Conservation (phyloP, 2,329 filamentous ascomycete genomes). For the Chaetoscypha palmicola region DNA sequence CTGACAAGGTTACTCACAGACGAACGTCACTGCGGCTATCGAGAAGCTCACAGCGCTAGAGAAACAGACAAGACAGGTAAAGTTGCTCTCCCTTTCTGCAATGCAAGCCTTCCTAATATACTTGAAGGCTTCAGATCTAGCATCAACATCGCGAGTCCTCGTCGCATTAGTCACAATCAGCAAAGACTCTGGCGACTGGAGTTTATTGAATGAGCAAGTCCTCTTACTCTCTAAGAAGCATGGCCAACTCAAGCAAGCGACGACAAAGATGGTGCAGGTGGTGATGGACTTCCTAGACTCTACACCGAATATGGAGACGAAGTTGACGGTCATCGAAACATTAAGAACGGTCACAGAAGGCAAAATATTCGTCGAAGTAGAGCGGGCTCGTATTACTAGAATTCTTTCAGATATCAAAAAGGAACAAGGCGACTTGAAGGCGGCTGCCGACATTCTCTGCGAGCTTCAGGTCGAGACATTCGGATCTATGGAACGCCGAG, state of each 20-base stretch:
- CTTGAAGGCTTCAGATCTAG: conserved; percentile 82
- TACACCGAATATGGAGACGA: conserved; percentile 77
- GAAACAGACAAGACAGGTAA: conserved; percentile 94
- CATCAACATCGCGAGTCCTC: conserved; percentile 85
- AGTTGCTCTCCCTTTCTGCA: no score
- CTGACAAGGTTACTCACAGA: conserved; percentile 38
- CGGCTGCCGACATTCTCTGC: conserved; percentile 87
- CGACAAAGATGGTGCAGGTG: conserved; percentile 97
- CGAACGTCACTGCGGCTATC: conserved; percentile 76
- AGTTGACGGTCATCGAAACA: conserved; percentile 90
- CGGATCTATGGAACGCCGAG: conserved; percentile 91
- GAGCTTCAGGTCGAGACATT: conserved; percentile 99
- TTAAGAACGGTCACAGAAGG: conserved; percentile 94
- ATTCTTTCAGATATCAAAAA: conserved; percentile 98
- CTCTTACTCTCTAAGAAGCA: conserved; percentile 97
- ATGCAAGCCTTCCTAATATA: conserved; percentile 25
- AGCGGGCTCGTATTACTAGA: conserved; percentile 89
- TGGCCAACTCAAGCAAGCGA: conserved; percentile 98
- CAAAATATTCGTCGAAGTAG: conserved; percentile 99
- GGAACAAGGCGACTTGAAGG: conserved; percentile 81
- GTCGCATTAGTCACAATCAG: conserved; percentile 87
- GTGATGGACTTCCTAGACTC: conserved; percentile 89
- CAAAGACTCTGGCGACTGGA: conserved; percentile 90
- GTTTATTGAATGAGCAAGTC: conserved; percentile 91
- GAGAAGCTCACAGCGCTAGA: conserved; percentile 89